Base-by-base conservation (phyloP, 305 asterid genomes). In the Fraxinus baroniana region DNA sequence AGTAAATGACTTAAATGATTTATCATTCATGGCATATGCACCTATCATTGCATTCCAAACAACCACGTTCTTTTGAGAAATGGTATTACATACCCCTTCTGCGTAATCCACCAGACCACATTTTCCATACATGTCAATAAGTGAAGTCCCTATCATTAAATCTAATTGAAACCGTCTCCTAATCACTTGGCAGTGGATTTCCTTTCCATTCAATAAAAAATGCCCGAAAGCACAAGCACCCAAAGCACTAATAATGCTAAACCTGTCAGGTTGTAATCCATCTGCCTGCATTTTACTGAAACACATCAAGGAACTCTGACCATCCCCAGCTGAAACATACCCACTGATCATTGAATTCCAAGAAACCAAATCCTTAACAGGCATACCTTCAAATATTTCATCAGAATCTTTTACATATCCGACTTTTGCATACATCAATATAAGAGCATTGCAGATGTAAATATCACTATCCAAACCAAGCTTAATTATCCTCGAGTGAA, bases 321-420 rank as follows among this genome's bases (percentile, higher is more conserved):
- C 87, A 68, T 90, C 83, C 44, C 95, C 91, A 17, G 78, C 87
- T 33, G 85, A 85, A 87, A 87, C 91, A 83, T 85, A 90, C 7
- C 90, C 94, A 73, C 87, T 87, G 41, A 93, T 90, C 93, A 93
- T 90, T 5, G 95, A 90, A 74, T 93, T 93, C 97, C 95, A 91
- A 0, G 95, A 88, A 72, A 90, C 94, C 84, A 89, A 64, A 77
- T 93, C 95, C 82, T 87, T 88, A 9, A 85, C 72, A 75, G 72
- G 83, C 95, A 93, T 91, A 46, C 60, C 64, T 68, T 80, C 85
- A 64, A 93, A 93, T 60, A 91, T 26, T 22, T 85, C 87, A 88
- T 86, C 90, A 0, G 97, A 85, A 83, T 81, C 83, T 44, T 86
- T 82, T 1, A 91, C 46, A 64, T 86, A 80, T 28, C 92, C 93